A percentile compares a stretch with the other conserved stretches of the same genome.
Conservation (phyloP, 2,329 filamentous ascomycete species). For the Beauveria brongniartii region DNA sequence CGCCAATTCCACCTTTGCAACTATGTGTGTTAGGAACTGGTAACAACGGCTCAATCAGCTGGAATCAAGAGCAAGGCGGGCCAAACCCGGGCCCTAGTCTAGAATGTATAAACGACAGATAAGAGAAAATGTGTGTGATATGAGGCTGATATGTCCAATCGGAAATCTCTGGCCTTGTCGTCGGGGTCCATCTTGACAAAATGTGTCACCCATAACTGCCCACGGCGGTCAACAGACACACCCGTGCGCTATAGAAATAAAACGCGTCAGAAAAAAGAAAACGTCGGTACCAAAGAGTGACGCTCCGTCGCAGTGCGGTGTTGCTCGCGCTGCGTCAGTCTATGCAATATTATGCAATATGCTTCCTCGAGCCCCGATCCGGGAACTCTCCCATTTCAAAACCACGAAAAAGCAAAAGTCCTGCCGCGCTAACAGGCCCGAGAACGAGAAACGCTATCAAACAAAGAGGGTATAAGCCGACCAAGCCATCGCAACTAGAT, state of each 20-base stretch:
- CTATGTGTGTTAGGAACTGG: slow-evolving; percentile 26
- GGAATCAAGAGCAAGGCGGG: slow-evolving; percentile 17
- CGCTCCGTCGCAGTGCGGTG: slow-evolving; percentile 13
- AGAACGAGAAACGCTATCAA: slow-evolving; percentile 10
- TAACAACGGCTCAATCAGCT: slow-evolving; percentile 16
- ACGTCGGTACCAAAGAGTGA: slow-evolving; percentile 12
- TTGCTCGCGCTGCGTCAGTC: slow-evolving; percentile 12
- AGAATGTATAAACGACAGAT: slow-evolving; percentile 24
- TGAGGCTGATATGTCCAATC: slow-evolving; percentile 26
- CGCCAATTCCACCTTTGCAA: slow-evolving; percentile 12
- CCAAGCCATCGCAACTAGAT: slow-evolving; percentile 12
- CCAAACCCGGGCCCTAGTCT: slow-evolving; percentile 25
- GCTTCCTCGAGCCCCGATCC: not conserved
- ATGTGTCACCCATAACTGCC: not conserved
- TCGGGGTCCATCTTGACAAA: slow-evolving; percentile 12
- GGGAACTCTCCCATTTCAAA: not conserved
- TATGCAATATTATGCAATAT: slow-evolving; percentile 3
- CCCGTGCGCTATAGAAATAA: not conserved
- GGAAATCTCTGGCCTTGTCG: slow-evolving; percentile 17
- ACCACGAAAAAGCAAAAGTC: not conserved
- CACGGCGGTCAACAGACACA: not conserved
- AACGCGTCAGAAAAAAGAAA: not conserved
- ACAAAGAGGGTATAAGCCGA: slow-evolving; percentile 13
- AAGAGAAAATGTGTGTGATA: slow-evolving; percentile 19
- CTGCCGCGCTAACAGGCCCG: slow-evolving; percentile 8